Evolutionary conservation across 148 eudicot species (phyloP).

Genomic region (Vaccinium corymbosum): DNA sequence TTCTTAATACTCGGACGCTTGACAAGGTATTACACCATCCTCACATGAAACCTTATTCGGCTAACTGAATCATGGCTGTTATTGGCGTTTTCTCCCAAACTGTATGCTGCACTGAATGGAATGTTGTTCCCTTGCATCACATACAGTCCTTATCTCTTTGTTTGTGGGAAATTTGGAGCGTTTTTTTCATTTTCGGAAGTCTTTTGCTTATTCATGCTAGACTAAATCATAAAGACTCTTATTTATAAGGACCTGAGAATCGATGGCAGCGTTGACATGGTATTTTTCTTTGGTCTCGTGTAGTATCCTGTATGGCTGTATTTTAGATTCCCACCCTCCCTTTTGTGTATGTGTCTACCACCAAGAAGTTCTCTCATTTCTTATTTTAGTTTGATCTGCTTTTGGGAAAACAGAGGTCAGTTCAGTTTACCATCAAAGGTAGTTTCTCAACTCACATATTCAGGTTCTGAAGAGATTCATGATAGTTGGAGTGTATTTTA

Average conservation of each 20-base stretch:
- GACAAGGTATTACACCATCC: slow-evolving; percentile 58
- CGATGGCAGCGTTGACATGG: no score
- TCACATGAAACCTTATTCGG: background rate
- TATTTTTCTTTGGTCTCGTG: no score
- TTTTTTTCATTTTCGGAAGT: background rate
- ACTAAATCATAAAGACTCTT: background rate
- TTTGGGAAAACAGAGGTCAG: background rate
- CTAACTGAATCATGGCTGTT: background rate
- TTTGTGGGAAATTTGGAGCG: background rate
- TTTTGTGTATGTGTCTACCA: background rate
- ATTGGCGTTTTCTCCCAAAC: background rate
- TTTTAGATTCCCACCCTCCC: background rate
- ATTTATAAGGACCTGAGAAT: no score
- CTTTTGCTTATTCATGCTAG: background rate
- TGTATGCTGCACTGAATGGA: background rate
- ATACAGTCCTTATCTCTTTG: background rate
- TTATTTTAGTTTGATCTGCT: background rate
- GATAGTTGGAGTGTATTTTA: no score
- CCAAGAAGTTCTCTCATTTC: background rate
- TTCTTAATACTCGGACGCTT: slow-evolving; percentile 90
- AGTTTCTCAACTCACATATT: no score
- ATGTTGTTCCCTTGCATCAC: no score
- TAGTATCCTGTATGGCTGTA: no score
- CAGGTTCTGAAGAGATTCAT: no score
- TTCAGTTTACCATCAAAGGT: no score